Base-by-base conservation (phyloP, 768 basidiomycete species). In the Suillus placidus region DNA sequence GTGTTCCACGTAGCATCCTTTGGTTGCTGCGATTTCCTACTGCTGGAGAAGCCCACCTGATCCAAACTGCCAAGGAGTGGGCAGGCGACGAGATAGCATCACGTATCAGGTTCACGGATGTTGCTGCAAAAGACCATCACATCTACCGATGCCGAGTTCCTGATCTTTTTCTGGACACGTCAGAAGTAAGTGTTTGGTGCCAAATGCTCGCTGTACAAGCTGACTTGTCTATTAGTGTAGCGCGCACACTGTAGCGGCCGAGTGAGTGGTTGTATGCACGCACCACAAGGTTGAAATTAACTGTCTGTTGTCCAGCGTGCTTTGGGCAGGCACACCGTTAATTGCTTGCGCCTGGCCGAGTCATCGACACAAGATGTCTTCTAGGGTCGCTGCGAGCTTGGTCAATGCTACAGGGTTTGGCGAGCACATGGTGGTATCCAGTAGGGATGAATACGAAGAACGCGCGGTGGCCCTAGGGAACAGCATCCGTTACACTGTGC, bases 11-110 rank as follows among this genome's bases (percentile, higher is more conserved):
- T 20, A 84, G 84, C 62, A 80, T 85, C 60, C 77, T 85, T n/a
- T 85, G 84, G 84, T 74, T 85, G 1, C 76, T 85, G 54, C 83
- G 84, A 30, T 85, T 85, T 67, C 84, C 84, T 8, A 73, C 77
- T 1, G 74, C 82, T 9, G 84, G 82, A 51, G 84, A 85, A 60
- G 71, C 75, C 61, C 80, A 85, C 64, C 73, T 85, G 40, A 68
- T 79, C 37, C 78, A 80, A 47, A 76, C 78, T 3, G 84, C 84
- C 2, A 62, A 55, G 42, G 66, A 73, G 43, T 85, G 84, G 84
- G 84, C 81, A 8, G 82, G 82, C 0, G 64, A 78, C 14, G 82
- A 83, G 30, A 76, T 85, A 47, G 80, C 83, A 5, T 73, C 79
- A 52, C 80, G 84, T 4, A 76, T 85, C 40, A 72, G 76, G 55